Percentiles rank a stretch among this genome's conserved stretches.
Evolutionary conservation across 768 basidiomycete species (phyloP).

Genomic region (Nevesoporus exiguus): DNA sequence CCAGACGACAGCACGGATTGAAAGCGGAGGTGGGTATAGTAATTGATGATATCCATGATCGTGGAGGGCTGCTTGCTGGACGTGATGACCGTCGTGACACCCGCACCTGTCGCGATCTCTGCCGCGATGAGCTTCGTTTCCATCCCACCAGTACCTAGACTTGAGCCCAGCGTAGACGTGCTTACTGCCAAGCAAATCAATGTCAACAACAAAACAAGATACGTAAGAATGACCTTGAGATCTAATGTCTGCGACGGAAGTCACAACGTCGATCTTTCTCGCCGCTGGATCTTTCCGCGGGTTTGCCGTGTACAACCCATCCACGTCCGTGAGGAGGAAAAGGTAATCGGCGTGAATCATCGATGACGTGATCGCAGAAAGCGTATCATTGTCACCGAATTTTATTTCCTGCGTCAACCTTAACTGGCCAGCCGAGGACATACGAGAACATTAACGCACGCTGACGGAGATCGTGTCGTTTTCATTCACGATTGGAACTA

Average conservation of each 20-base stretch:
- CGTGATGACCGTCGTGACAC: conserved; percentile 87
- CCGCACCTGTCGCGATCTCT: conserved; percentile 93
- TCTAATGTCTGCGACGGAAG: conserved; percentile 79
- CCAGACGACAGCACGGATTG: conserved; percentile 35
- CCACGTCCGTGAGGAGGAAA: conserved; percentile 94
- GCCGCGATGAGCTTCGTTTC: conserved; percentile 98
- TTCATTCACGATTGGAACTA: conserved; percentile 98
- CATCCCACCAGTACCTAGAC: conserved; percentile 97
- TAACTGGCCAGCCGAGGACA: neutral
- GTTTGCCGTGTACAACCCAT: conserved; percentile 92
- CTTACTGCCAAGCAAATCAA: conserved; percentile 55
- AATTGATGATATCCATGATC: conserved; percentile 81
- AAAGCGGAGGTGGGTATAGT: conserved; percentile 48
- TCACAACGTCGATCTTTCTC: conserved; percentile 74
- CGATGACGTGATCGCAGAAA: conserved; percentile 94
- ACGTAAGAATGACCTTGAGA: conserved; percentile 55
- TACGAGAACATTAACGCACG: conserved; percentile 46
- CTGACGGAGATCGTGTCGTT: conserved; percentile 98
- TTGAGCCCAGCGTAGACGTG: conserved; percentile 88
- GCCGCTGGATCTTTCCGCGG: conserved; percentile 88
- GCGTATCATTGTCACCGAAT: conserved; percentile 98
- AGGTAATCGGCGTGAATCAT: conserved; percentile 99
- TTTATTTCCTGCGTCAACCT: conserved; percentile 81
- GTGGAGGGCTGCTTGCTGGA: conserved; percentile 75
- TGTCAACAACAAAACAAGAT: neutral